These are phyloP conservation scores for Cucumis melo DNA, from an alignment of 306 rosid genomes.

Conservation along the genomic window DNA sequence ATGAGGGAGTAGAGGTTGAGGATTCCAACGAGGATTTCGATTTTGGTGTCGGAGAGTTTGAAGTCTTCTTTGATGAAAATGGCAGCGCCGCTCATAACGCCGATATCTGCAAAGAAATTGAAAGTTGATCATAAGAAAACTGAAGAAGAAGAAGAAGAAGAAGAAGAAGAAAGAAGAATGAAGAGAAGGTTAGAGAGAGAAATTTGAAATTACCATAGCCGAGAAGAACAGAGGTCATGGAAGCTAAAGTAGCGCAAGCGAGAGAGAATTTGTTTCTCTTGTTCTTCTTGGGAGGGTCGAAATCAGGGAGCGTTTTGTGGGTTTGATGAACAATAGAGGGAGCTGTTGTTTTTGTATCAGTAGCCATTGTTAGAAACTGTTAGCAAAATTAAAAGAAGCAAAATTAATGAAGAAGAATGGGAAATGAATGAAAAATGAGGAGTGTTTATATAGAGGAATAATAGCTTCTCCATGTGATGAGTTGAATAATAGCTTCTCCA, in stretches of 20 bases:
- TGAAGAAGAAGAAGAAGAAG: too few relatives aligned
- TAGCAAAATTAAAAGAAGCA: neutral
- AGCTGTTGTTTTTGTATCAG: neutral
- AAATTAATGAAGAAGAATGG: neutral
- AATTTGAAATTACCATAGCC: neutral
- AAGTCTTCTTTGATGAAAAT: conserved; percentile 5
- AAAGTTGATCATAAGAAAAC: neutral
- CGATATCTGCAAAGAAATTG: neutral
- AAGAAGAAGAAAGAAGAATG: neutral
- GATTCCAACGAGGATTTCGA: conserved; percentile 11
- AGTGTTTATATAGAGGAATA: too few relatives aligned
- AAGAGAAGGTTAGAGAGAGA: too few relatives aligned
- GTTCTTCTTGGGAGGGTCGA: neutral
- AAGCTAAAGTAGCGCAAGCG: neutral
- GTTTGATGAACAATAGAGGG: too few relatives aligned
- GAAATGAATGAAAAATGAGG: too few relatives aligned
- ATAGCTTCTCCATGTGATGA: too few relatives aligned
- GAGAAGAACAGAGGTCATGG: conserved; percentile 11
- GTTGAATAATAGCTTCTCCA: too few relatives aligned
- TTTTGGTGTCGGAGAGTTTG: neutral
- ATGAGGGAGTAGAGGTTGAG: conserved; percentile 5
- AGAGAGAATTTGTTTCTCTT: conserved; percentile 5
- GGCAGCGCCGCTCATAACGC: conserved; percentile 14
- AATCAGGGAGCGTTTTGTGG: neutral
- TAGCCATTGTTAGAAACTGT: neutral